phyloP scores from a whole-genome alignment of 352 stramenopile species.

The Pythium phragmitis region DNA sequence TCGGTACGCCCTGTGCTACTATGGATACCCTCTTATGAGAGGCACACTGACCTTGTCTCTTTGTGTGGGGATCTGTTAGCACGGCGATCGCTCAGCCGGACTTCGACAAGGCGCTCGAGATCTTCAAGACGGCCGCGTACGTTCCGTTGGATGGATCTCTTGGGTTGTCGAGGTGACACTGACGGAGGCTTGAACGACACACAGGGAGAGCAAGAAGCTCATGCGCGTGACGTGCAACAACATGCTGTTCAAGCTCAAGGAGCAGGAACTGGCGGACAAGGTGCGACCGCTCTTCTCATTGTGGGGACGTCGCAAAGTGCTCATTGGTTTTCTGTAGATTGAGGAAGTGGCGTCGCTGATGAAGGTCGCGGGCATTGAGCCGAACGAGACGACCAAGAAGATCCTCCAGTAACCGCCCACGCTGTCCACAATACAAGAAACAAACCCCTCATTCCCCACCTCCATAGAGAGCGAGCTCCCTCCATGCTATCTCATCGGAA shows the following conservation, averaged over 20 bases:
- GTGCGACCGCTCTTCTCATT: constrained; percentile 3
- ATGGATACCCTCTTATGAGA: not conserved
- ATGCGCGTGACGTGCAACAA: constrained; percentile 88
- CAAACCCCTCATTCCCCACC: not conserved
- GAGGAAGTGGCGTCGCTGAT: constrained; percentile 75
- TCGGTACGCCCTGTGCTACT: constrained; percentile 30
- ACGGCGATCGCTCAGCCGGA: constrained; percentile 74
- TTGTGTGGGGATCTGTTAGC: constrained; percentile 15
- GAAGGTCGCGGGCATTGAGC: constrained; percentile 72
- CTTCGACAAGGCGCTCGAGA: constrained; percentile 65
- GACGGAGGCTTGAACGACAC: not conserved
- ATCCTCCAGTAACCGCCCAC: constrained; percentile 56
- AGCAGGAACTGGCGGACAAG: constrained; percentile 72
- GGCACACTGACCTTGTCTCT: not conserved
- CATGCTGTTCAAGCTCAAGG: constrained; percentile 85
- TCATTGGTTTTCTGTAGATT: constrained; percentile 34
- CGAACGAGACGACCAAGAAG: constrained; percentile 84
- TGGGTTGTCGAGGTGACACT: not conserved
- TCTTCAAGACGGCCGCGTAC: constrained; percentile 76
- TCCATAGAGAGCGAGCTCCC: too few species aligned
- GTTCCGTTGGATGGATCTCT: constrained; percentile 21
- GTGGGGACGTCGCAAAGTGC: not conserved
- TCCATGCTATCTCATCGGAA: not conserved
- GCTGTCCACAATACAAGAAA: not conserved
- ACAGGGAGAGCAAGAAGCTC: constrained; percentile 66